These are phyloP conservation scores for Candida mattraensis DNA, from an alignment of 805 yeast species.

Conservation along the genomic window DNA sequence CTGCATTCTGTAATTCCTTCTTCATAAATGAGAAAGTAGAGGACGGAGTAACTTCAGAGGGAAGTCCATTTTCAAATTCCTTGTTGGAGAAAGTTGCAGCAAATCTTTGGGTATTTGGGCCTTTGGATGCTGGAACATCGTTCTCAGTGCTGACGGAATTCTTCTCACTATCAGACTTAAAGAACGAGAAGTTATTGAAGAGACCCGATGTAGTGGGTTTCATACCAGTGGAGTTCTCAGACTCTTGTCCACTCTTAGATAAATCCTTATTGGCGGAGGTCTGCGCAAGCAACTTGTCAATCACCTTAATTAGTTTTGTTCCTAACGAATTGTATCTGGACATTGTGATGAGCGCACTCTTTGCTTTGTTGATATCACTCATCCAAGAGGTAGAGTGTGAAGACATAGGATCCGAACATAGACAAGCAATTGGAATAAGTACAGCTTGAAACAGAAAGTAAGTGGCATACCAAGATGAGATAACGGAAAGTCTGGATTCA, in stretches of 20 bases:
- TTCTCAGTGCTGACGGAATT: too few species aligned
- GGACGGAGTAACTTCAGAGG: not conserved
- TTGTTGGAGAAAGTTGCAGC: not conserved
- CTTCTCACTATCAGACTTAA: not conserved
- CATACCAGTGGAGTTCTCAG: too few species aligned
- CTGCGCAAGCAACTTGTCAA: constrained; percentile 38
- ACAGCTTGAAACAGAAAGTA: constrained; percentile 65
- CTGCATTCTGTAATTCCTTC: not conserved
- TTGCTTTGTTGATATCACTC: constrained; percentile 43
- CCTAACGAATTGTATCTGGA: constrained; percentile 46
- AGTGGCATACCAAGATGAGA: constrained; percentile 63
- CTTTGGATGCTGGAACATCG: not conserved
- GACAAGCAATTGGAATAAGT: constrained; percentile 54
- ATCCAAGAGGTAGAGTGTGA: constrained; percentile 46
- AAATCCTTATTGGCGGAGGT: too few species aligned
- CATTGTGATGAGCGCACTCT: constrained; percentile 37
- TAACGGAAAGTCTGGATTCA: constrained; percentile 36
- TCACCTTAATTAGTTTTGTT: constrained; percentile 43
- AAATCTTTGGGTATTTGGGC: constrained; percentile 1
- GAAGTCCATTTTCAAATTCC: not conserved
- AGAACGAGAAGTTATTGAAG: not conserved
- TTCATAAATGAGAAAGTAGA: not conserved
- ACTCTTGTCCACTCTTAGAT: too few species aligned
- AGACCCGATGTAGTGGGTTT: too few species aligned
- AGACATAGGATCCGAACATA: constrained; percentile 50